Percentiles rank a stretch among this genome's conserved stretches.
Conservation (phyloP, 2,329 filamentous ascomycete genomes). For the Beauveria scarabaeidicola region DNA sequence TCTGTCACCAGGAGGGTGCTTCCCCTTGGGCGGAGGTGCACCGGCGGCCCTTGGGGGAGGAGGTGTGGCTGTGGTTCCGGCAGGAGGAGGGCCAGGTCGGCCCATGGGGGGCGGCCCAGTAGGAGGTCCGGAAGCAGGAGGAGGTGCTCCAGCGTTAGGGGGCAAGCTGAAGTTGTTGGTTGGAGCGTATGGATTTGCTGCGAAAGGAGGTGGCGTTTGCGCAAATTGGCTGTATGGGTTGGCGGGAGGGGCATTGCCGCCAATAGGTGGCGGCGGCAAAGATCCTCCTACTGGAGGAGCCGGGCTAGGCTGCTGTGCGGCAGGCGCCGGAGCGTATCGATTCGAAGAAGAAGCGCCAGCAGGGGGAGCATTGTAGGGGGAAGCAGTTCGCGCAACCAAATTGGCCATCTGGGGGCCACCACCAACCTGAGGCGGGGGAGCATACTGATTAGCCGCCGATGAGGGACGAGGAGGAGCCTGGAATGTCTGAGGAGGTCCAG, state of each 20-base stretch:
- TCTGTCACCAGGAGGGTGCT: constrained; percentile 76
- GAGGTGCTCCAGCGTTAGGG: constrained; percentile 32
- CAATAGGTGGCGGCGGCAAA: constrained; percentile 31
- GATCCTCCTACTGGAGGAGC: constrained; percentile 32
- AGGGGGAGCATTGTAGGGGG: constrained; percentile 79
- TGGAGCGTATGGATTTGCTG: constrained; percentile 28
- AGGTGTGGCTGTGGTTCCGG: constrained; percentile 23
- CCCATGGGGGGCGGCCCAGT: constrained; percentile 25
- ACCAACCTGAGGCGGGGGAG: constrained; percentile 53
- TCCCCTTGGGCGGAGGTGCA: constrained; percentile 46
- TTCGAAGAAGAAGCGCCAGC: constrained; percentile 59
- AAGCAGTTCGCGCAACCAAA: constrained; percentile 63
- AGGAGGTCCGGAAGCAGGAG: constrained; percentile 28
- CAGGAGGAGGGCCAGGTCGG: constrained; percentile 23
- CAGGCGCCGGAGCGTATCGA: constrained; percentile 64
- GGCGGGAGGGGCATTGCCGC: constrained; percentile 38
- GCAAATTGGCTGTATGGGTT: constrained; percentile 32
- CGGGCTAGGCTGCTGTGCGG: constrained; percentile 41
- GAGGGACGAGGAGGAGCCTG: constrained; percentile 51
- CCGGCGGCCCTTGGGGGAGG: constrained; percentile 40
- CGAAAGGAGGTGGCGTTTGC: constrained; percentile 17
- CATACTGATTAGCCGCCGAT: constrained; percentile 46
- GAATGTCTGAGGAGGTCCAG: constrained; percentile 46
- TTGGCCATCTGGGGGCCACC: constrained; percentile 38
- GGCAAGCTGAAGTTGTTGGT: constrained; percentile 43